A percentile compares a stretch with the other conserved stretches of the same genome.
phyloP scores from a whole-genome alignment of 495 filamentous ascomycete genomes.

The Talaromyces adpressus region DNA sequence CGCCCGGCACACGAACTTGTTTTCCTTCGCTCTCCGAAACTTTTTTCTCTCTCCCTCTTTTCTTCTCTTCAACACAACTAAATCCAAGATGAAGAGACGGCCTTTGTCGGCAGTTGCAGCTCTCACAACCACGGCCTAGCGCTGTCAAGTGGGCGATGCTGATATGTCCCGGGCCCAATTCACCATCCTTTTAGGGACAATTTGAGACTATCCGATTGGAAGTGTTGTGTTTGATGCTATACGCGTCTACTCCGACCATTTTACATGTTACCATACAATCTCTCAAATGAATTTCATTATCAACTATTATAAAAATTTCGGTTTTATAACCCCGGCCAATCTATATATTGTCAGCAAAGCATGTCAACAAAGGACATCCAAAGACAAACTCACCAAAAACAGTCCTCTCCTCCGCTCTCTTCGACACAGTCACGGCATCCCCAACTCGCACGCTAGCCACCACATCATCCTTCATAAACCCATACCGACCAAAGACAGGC shows the following conservation, averaged over 20 bases:
- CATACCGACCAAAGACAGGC: conserved; percentile 82
- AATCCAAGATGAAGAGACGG: conserved; percentile 49
- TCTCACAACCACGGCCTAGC: conserved; percentile 28
- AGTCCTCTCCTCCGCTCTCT: conserved; percentile 50
- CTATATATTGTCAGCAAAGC: conserved; percentile 15
- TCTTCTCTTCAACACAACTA: conserved; percentile 46
- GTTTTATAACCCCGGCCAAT: conserved; percentile 21
- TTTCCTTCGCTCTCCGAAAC: conserved; percentile 6
- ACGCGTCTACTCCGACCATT: neutral
- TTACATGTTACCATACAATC: neutral
- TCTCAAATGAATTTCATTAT: conserved; percentile 7
- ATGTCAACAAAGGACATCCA: neutral
- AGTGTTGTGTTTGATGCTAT: conserved; percentile 25
- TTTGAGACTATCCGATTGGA: conserved; percentile 42
- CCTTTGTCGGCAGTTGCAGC: conserved; percentile 33
- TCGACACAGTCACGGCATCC: conserved; percentile 59
- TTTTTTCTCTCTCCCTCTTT: conserved; percentile 12
- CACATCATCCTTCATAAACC: conserved; percentile 44
- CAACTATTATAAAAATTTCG: neutral
- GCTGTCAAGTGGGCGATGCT: conserved; percentile 38
- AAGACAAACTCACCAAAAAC: conserved; percentile 50
- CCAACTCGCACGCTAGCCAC: conserved; percentile 50
- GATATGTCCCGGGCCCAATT: conserved; percentile 39
- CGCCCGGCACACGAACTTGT: neutral
- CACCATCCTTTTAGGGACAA: conserved; percentile 43